These are phyloP conservation scores for Neurospora sp. DNA, from an alignment of 495 filamentous ascomycete species.

Conservation along the genomic window DNA sequence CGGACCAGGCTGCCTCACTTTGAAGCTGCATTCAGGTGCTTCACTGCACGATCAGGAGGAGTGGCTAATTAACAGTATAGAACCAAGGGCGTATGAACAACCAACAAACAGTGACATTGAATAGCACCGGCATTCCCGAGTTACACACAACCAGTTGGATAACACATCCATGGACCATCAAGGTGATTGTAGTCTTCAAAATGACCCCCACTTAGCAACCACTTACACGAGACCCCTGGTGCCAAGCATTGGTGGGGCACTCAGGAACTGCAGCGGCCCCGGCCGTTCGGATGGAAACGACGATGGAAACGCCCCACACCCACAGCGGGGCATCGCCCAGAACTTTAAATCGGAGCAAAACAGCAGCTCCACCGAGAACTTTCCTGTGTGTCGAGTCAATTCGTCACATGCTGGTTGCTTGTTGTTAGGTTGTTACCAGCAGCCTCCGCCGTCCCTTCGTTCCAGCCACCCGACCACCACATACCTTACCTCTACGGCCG, in stretches of 20 bases:
- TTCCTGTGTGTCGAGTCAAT: neutral
- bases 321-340: constrained; percentile 4
- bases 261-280: neutral
- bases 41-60: neutral
- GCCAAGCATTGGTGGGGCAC: neutral
- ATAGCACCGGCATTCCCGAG: neutral
- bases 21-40: neutral
- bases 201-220: neutral
- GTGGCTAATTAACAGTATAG: neutral
- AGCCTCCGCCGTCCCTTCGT: neutral
- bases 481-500: neutral
- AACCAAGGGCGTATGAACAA: neutral
- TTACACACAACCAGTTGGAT: neutral
- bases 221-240: neutral
- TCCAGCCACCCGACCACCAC: neutral
- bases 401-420: neutral
- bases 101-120: neutral
- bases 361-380: neutral
- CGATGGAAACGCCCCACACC: neutral
- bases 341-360: constrained; percentile 13
- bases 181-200: neutral
- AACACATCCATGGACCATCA: neutral
- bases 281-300: neutral
- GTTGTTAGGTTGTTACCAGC: neutral
- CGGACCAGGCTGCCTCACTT: neutral